Conservation (phyloP, 148 eudicot species). For the Linanthus parryae region DNA sequence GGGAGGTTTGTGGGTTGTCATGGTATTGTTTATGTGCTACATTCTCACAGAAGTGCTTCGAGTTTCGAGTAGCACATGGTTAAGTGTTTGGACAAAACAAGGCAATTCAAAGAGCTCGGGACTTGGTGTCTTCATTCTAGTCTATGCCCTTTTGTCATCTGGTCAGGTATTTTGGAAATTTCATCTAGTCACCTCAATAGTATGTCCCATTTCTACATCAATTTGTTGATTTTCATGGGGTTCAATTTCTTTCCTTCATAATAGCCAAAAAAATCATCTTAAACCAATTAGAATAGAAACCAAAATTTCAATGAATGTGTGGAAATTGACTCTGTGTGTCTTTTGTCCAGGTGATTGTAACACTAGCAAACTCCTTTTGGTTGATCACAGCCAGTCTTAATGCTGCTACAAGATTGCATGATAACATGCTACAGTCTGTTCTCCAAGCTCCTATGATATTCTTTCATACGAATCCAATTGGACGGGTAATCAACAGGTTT, state of each 20-base stretch:
- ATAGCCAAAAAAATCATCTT: no score
- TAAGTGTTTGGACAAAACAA: constrained; percentile 63
- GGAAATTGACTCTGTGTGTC: neutral
- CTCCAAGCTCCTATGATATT: constrained; percentile 68
- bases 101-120: constrained; percentile 31
- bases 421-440: constrained; percentile 46
- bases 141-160: constrained; percentile 46
- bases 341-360: constrained; percentile 46
- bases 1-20: constrained; percentile 62
- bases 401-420: constrained; percentile 59
- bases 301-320: no score
- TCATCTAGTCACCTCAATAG: no score
- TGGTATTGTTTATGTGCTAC: constrained; percentile 48
- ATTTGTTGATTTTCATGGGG: no score
- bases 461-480: constrained; percentile 66
- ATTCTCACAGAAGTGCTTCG: constrained; percentile 58
- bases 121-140: constrained; percentile 45
- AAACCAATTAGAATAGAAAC: no score
- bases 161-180: constrained; percentile 44
- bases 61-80: constrained; percentile 70
- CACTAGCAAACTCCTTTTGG: constrained; percentile 60
- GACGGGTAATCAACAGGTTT: constrained; percentile 62
- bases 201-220: no score
- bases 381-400: constrained; percentile 55
- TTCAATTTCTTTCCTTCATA: no score